phyloP scores from a whole-genome alignment of 495 filamentous ascomycete species.

The Penicillium cinerascens region DNA sequence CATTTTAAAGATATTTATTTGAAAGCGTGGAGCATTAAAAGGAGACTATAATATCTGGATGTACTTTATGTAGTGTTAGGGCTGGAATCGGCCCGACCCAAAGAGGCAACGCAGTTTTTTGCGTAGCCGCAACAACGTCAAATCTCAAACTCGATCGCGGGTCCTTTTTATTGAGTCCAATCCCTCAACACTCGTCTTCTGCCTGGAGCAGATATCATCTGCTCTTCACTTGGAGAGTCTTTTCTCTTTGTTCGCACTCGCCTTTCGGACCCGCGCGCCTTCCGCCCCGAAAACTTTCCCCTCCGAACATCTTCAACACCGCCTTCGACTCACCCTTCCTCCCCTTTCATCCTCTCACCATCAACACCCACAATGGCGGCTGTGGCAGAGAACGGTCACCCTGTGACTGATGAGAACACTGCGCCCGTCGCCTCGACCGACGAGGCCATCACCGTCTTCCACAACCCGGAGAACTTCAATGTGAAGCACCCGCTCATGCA shows the following conservation, averaged over 20 bases:
- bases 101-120: slow-evolving; percentile 40
- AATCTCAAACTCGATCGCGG: slow-evolving; percentile 29
- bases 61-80: not conserved
- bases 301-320: slow-evolving; percentile 6
- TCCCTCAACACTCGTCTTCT: slow-evolving; percentile 17
- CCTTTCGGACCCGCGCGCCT: slow-evolving; percentile 26
- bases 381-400: slow-evolving; percentile 40
- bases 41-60: not conserved
- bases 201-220: slow-evolving; percentile 43
- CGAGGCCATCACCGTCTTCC: slow-evolving; percentile 78
- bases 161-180: slow-evolving; percentile 17
- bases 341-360: slow-evolving; percentile 17
- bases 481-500: slow-evolving; percentile 97
- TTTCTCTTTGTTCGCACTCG: not conserved
- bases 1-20: too few species aligned
- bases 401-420: slow-evolving; percentile 42
- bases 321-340: slow-evolving; percentile 16
- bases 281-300: slow-evolving; percentile 32
- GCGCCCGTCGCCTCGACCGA: slow-evolving; percentile 32
- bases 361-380: slow-evolving; percentile 36
- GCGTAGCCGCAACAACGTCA: slow-evolving; percentile 33
- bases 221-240: not conserved
- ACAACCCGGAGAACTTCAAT: slow-evolving; percentile 96
- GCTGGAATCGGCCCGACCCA: slow-evolving; percentile 24
- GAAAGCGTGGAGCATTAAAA: not conserved